Evolutionary conservation across 768 basidiomycete species (phyloP).

Genomic region (Panellus pusillus): DNA sequence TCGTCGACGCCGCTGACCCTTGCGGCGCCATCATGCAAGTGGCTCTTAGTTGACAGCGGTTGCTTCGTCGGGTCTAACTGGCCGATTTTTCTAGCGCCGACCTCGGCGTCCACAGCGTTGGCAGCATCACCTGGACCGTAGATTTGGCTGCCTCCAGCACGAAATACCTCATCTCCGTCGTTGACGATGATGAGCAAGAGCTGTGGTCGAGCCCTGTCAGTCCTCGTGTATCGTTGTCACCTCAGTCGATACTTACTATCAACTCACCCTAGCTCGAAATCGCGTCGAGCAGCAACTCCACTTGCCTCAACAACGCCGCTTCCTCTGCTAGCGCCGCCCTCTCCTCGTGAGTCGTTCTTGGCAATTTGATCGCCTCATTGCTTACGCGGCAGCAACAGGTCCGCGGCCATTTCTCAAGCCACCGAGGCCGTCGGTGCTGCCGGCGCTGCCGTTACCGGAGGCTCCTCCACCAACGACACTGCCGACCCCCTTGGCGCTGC

Average conservation of each 20-base stretch:
- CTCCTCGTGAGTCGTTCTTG: neutral
- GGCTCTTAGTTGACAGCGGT: neutral
- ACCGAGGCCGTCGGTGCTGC: slow-evolving; percentile 12
- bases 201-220: slow-evolving; percentile 67
- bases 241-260: slow-evolving; percentile 2
- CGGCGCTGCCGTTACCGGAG: slow-evolving; percentile 15
- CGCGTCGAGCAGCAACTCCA: slow-evolving; percentile 34
- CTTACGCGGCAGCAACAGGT: neutral
- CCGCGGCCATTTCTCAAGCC: neutral
- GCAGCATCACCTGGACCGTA: slow-evolving; percentile 44
- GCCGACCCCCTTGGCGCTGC: slow-evolving; percentile 43
- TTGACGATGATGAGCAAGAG: slow-evolving; percentile 54
- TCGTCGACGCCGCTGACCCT: slow-evolving; percentile 50
- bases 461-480: slow-evolving; percentile 22
- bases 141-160: slow-evolving; percentile 46
- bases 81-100: slow-evolving; percentile 45
- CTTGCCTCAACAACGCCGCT: slow-evolving; percentile 33
- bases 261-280: slow-evolving; percentile 38
- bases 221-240: slow-evolving; percentile 18
- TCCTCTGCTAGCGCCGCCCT: slow-evolving; percentile 4
- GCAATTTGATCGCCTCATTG: slow-evolving; percentile 1
- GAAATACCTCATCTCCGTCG: slow-evolving; percentile 49
- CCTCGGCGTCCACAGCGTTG: slow-evolving; percentile 53
- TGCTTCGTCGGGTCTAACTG: neutral
- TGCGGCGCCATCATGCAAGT: slow-evolving; percentile 66